phyloP scores from a whole-genome alignment of 768 basidiomycete genomes.

The Mycena venus region DNA sequence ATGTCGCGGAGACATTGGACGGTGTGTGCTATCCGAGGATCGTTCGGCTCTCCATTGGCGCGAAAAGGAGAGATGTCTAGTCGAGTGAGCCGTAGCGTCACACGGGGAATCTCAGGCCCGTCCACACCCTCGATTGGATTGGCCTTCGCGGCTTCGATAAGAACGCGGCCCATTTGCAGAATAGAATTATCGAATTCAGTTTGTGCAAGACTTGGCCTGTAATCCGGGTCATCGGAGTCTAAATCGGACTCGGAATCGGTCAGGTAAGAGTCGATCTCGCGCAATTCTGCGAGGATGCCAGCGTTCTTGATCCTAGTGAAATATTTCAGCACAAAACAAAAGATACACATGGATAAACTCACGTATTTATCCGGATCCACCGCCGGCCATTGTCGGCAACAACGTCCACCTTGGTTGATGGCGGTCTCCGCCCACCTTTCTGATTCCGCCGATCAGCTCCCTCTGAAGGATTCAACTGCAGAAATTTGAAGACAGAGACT shows the following conservation, averaged over 20 bases:
- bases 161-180: conserved; percentile 74
- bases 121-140: conserved; percentile 62
- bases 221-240: conserved; percentile 56
- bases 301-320: conserved; percentile 77
- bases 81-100: conserved; percentile 80
- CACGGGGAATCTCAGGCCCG: conserved; percentile 51
- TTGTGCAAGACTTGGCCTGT: conserved; percentile 58
- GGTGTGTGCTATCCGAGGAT: conserved; percentile 74
- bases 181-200: conserved; percentile 80
- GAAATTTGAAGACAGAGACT: conserved; percentile 68
- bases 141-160: conserved; percentile 73
- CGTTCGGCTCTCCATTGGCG: conserved; percentile 46
- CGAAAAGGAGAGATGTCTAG: conserved; percentile 60
- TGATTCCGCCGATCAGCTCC: conserved; percentile 20
- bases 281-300: conserved; percentile 83
- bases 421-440: conserved; percentile 20
- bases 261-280: conserved; percentile 88
- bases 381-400: conserved; percentile 79
- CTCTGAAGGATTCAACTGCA: conserved; percentile 13
- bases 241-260: conserved; percentile 70
- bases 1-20: conserved; percentile 68
- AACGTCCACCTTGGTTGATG: conserved; percentile 80
- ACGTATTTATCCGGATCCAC: conserved; percentile 95
- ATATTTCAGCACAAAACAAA: background rate
- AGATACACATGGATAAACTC: conserved; percentile 42